Conservation (phyloP, 352 stramenopile genomes). For the Phytophthora foliorum region DNA sequence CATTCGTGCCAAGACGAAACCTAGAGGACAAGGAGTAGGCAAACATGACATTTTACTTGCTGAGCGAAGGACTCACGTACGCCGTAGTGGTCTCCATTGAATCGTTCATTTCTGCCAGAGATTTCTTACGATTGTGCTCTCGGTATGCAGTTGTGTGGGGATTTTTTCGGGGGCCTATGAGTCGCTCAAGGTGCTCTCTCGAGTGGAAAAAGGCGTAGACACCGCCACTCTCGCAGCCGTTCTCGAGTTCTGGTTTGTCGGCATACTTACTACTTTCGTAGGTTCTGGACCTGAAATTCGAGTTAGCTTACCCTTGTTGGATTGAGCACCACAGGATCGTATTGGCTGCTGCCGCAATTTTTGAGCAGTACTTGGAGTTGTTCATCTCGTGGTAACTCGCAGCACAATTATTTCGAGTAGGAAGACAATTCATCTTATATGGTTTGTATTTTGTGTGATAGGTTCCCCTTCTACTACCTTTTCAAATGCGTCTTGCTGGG, state of each 20-base stretch:
- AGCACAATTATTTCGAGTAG: not conserved
- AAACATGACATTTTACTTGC: slow-evolving; percentile 75
- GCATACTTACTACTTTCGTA: not conserved
- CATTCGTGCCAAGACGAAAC: slow-evolving; percentile 14
- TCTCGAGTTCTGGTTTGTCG: slow-evolving; percentile 71
- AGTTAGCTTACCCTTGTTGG: not conserved
- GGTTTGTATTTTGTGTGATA: slow-evolving; percentile 13
- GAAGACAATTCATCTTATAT: not conserved
- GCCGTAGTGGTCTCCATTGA: slow-evolving; percentile 2
- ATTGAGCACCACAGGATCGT: slow-evolving; percentile 56
- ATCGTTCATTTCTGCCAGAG: not conserved
- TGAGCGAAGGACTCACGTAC: slow-evolving; percentile 78
- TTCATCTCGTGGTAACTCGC: slow-evolving; percentile 65
- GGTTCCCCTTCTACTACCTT: slow-evolving; percentile 81
- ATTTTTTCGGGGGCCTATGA: slow-evolving; percentile 74
- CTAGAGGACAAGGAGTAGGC: not conserved
- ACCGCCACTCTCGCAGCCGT: slow-evolving; percentile 54
- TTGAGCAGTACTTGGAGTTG: slow-evolving; percentile 77
- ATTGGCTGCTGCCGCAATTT: slow-evolving; percentile 59
- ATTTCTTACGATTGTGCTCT: not conserved
- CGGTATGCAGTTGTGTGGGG: slow-evolving; percentile 51
- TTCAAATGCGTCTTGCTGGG: slow-evolving; percentile 75
- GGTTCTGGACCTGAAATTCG: not conserved
- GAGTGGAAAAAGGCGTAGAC: slow-evolving; percentile 64
- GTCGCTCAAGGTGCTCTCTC: slow-evolving; percentile 77